Conservation (phyloP, 768 basidiomycete species). For the Podaxis carcinomalis region DNA sequence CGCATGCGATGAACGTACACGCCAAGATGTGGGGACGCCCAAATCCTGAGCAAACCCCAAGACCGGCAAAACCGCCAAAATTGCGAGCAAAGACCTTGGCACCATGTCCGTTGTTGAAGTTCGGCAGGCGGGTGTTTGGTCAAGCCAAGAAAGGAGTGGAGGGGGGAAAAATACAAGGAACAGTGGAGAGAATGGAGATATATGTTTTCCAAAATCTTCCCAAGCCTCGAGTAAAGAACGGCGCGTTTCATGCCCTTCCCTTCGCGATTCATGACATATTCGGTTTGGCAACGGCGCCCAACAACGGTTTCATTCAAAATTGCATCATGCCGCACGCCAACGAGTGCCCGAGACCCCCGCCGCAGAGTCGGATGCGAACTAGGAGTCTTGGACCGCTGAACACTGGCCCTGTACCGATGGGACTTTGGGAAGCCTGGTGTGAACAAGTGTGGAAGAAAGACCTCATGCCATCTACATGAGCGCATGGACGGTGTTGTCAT, state of each 20-base stretch:
- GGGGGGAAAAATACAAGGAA: neutral
- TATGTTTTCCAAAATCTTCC: too few species aligned
- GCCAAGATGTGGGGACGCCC: slow-evolving; percentile 38
- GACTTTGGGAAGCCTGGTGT: neutral
- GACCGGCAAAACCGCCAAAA: neutral
- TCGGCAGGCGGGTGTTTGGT: neutral
- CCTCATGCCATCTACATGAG: neutral
- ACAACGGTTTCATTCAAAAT: neutral
- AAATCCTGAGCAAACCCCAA: neutral
- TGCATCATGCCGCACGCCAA: neutral
- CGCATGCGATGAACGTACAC: slow-evolving; percentile 26
- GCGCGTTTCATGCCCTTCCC: neutral
- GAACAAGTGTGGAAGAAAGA: neutral
- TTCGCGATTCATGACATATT: neutral
- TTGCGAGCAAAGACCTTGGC: neutral
- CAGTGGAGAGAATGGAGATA: too few species aligned
- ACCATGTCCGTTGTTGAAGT: neutral
- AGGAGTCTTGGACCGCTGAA: too few species aligned
- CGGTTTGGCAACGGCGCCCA: neutral
- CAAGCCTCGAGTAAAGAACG: too few species aligned
- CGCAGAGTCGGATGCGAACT: too few species aligned
- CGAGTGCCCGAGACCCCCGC: neutral
- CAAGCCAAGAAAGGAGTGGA: neutral
- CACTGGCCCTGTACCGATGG: too few species aligned
- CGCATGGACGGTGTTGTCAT: neutral